Evolutionary conservation across 129 eudicot species (phyloP).

Genomic region (Flaveria robusta): DNA sequence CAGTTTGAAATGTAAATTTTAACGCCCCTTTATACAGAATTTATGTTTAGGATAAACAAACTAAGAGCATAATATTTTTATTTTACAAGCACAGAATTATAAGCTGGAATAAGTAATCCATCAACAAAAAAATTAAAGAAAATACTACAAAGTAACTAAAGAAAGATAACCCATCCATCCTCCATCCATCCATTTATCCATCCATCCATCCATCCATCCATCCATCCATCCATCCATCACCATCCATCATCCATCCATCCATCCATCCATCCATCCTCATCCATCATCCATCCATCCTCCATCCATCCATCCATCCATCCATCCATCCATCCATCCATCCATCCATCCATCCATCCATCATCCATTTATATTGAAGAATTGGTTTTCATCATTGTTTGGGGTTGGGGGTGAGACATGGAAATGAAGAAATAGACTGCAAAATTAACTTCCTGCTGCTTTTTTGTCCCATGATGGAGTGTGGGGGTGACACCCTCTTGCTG

Average conservation of each 20-base stretch:
- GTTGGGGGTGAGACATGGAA: constrained; percentile 72
- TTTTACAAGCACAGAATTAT: constrained; percentile 35
- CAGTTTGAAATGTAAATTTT: too few species aligned
- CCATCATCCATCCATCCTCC: constrained; percentile 8
- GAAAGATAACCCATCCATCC: too few species aligned
- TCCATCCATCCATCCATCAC: neutral
- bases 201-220: too few species aligned
- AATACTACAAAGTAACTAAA: constrained; percentile 29
- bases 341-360: constrained; percentile 11
- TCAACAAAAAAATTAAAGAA: constrained; percentile 7
- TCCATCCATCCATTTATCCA: too few species aligned
- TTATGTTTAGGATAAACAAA: constrained; percentile 14
- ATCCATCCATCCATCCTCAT: neutral
- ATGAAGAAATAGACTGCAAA: constrained; percentile 89
- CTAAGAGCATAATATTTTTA: constrained; percentile 37
- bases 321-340: neutral
- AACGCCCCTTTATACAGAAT: too few species aligned
- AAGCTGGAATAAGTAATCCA: constrained; percentile 25
- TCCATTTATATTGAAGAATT: constrained; percentile 14
- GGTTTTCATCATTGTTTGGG: constrained; percentile 46
- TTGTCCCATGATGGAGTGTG: constrained; percentile 53
- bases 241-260: neutral
- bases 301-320: neutral
- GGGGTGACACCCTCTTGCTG: constrained; percentile 90
- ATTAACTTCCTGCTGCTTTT: constrained; percentile 86